Evolutionary conservation across 768 basidiomycete species (phyloP).

Genomic region (Mycena galopus): DNA sequence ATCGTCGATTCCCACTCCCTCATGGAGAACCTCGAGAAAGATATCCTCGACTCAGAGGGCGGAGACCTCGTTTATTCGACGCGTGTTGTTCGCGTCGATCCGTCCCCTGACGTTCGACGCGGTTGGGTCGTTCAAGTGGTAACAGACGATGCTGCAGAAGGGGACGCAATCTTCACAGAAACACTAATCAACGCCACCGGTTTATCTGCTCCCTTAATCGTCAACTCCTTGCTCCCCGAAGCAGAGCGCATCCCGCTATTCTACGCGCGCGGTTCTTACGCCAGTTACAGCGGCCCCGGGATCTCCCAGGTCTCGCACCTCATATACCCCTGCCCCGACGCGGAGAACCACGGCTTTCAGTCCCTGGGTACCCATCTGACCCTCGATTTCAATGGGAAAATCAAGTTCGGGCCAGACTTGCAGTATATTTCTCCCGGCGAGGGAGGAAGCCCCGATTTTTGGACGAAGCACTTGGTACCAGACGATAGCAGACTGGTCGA

Average conservation of each 20-base stretch:
- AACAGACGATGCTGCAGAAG: conserved; percentile 60
- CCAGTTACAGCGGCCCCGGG: conserved; percentile 88
- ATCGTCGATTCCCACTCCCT: conserved; percentile 90
- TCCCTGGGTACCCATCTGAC: conserved; percentile 95
- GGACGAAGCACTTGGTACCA: conserved; percentile 75
- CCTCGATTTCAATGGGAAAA: conserved; percentile 84
- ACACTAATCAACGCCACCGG: conserved; percentile 89
- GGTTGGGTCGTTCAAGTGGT: conserved; percentile 93
- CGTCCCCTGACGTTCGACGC: conserved; percentile 52
- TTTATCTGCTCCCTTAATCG: conserved; percentile 75
- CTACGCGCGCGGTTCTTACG: conserved; percentile 89
- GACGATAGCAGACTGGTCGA: conserved; percentile 69
- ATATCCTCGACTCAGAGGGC: conserved; percentile 77
- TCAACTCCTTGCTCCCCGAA: conserved; percentile 76
- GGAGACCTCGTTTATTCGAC: conserved; percentile 85
- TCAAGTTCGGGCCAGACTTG: conserved; percentile 94
- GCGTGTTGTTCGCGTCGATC: conserved; percentile 88
- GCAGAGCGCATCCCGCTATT: conserved; percentile 76
- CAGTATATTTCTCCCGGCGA: conserved; percentile 82
- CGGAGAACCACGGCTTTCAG: conserved; percentile 76
- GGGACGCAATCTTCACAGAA: conserved; percentile 77
- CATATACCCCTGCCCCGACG: conserved; percentile 92
- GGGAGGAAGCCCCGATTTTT: conserved; percentile 76
- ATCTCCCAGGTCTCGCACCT: conserved; percentile 75
- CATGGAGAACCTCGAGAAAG: conserved; percentile 86